Evolutionary conservation across 805 yeast genomes (phyloP), one percentile per base, ranked within the genome.

Genomic region (Candida silvicultrix): DNA sequence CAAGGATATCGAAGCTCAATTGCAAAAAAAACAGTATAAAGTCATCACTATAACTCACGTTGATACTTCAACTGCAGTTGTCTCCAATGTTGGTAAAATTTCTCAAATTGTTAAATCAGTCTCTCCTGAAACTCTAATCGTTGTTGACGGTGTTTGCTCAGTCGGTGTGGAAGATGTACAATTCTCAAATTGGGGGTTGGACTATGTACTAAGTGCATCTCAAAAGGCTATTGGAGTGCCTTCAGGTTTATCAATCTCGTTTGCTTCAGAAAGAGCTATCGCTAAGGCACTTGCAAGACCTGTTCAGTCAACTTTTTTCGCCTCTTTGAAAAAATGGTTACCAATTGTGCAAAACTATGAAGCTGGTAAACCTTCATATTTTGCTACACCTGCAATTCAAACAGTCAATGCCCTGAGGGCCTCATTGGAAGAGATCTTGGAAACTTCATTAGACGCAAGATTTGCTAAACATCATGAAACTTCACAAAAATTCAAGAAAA

Each of bases 351-450:
- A 77, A 62, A 86, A 89, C 38, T 89, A 88, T 69, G 97, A 90
- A 71, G 64, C 77, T 42, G 90, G 90, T 41, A 73, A 75, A 80
- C 76, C 77, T 16, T 86, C 90, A 9, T 94, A 90, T 71, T 92
- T 89, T 62, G 96, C 97, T n/a, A 92, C 97, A 8, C 97, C 97
- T n/a, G 85, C 97, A 0, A 84, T 87, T 40, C 97, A 89, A 69
- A 75, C 85, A 50, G 71, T 92, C 49, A 85, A 85, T 59, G 90
- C 97, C 15, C 75, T 89, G 57, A 80, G 80, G 63, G 85, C 77
- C 4, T 81, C 97, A 5, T 74, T 90, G 53, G 77, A 75, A 46
- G 89, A 86, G 63, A 81, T 89, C 52, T 67, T 88, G 47, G 68
- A 75, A 35, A 55, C 63, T 22, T 68, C 76, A 5, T 67, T 90